Evolutionary conservation across 2,329 filamentous ascomycete species (phyloP), one percentile per base, ranked within the genome.

Genomic region (Verticillium albo-atrum): DNA sequence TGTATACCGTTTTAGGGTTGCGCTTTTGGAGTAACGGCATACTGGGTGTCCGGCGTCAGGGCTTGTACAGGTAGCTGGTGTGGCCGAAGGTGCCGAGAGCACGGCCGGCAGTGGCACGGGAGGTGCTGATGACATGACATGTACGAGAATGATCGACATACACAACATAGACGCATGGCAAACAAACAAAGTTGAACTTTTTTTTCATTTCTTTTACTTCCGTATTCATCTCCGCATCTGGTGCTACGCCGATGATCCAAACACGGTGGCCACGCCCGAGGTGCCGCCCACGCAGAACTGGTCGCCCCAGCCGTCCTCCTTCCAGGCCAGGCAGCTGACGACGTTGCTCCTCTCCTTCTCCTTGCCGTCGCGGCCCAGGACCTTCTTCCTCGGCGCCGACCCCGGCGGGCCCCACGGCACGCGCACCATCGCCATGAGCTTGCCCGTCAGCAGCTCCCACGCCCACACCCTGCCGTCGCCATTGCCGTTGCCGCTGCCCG

Each of bases 361-460:
- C 68, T 82, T 84, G 20, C 85, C 85, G 66, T 88, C 84, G 61
- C 79, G 79, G 1, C 84, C 85, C 15, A 88, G 73, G 14, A 79
- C 77, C 65, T 75, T 82, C 71, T 79, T 86, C 69, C 74, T 77
- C 0, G 72, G 71, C 42, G 79, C 79, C 47, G 74, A 74, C 3
- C 77, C 79, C n/a, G 70, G 68, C 4, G 81, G 81, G 1, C 83
- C 82, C 83, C 83, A 85, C 0, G 84, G 82, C 3, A 85, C 77
- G 35, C 71, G 74, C 6, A 97, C 74, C 64, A 79, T 85, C 32
- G 89, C 85, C 60, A 85, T 79, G 56, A 90, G 71, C 58, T 87
- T 83, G 1, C 91, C 93, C 6, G 83, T 89, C 58, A 97, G 72
- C 23, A 96, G 77, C 75, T 97, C 92, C 94, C 94, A 98, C 1